These are phyloP conservation scores for Castanopsis chinensis DNA, from an alignment of 306 rosid genomes.

Conservation along the genomic window DNA sequence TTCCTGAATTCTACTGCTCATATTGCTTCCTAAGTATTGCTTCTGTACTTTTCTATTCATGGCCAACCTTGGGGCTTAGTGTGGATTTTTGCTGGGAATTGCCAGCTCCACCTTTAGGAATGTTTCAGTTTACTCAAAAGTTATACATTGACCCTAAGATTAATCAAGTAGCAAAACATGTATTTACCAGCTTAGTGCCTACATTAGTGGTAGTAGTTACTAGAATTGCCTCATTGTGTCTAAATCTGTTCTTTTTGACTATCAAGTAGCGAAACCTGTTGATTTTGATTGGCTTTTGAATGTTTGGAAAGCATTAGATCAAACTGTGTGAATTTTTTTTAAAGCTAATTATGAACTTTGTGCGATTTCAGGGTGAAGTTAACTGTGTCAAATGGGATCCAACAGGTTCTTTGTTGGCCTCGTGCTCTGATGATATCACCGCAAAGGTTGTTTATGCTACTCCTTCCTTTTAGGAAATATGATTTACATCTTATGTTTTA, in stretches of 20 bases:
- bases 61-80: neutral
- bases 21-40: neutral
- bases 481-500: neutral
- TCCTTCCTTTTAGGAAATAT: neutral
- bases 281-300: neutral
- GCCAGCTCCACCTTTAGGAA: conserved; percentile 1
- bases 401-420: conserved; percentile 82
- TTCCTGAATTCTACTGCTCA: neutral
- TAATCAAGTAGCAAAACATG: conserved; percentile 17
- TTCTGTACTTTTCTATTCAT: conserved; percentile 10
- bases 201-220: conserved; percentile 8
- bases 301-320: neutral
- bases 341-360: conserved; percentile 20
- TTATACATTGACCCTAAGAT: neutral
- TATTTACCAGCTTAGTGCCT: neutral
- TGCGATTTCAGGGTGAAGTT: conserved; percentile 74
- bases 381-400: conserved; percentile 99
- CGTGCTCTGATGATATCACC: conserved; percentile 90
- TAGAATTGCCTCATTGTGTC: conserved; percentile 13
- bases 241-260: neutral
- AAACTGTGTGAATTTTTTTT: neutral
- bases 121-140: neutral
- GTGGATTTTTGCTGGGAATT: conserved; percentile 3
- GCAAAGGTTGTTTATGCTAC: conserved; percentile 64
- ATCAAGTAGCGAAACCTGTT: neutral